Base-by-base conservation (phyloP, 2,329 filamentous ascomycete genomes). In the Lachnellula suecica region DNA sequence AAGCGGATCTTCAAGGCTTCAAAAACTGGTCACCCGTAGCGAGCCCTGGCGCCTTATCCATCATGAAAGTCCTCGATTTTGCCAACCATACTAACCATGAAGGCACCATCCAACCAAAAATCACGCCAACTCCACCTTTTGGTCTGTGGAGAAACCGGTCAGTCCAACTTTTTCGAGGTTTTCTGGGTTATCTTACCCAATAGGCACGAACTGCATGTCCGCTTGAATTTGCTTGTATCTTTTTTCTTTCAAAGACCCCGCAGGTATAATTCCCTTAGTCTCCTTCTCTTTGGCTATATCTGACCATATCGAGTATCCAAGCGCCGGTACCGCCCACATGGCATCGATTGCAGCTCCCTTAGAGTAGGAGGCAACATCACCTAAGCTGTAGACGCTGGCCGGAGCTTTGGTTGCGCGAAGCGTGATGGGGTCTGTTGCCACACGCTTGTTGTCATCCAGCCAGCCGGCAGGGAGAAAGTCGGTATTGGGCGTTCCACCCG, bases 341-440 rank as follows among this genome's bases (percentile, higher is more conserved):
- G 78, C 66, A 43, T 76, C 70, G 44, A 74, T 59, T 20, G 74
- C 60, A 34, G 67, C 71, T 25, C 74, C 73, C n/a, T 66, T 65
- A 17, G 72, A 71, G 53, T 71, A 72, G 5, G 65, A 69, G 0
- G 69, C 70, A 0, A 79, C 69, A 56, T 80, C 77, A 41, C 78
- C 78, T 13, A 75, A 51, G 10, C 70, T 69, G 61, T 79, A 81
- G 34, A 79, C 71, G n/a, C 72, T 66, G 2, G 71, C 63, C 3
- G 73, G 73, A 4, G 72, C 72, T 7, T 58, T 64, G 7, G 41
- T 20, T 37, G 78, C 74, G 19, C 77, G 73, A 4, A 78, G 67
- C 1, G 74, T 78, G 15, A 47, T 44, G 10, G 49, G 57, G 59
- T 82, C 74, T 7, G 74, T 77, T 23, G 68, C 68, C 40, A 85